Evolutionary conservation across 768 basidiomycete genomes (phyloP).

Genomic region (Glaciozyma antarctica): DNA sequence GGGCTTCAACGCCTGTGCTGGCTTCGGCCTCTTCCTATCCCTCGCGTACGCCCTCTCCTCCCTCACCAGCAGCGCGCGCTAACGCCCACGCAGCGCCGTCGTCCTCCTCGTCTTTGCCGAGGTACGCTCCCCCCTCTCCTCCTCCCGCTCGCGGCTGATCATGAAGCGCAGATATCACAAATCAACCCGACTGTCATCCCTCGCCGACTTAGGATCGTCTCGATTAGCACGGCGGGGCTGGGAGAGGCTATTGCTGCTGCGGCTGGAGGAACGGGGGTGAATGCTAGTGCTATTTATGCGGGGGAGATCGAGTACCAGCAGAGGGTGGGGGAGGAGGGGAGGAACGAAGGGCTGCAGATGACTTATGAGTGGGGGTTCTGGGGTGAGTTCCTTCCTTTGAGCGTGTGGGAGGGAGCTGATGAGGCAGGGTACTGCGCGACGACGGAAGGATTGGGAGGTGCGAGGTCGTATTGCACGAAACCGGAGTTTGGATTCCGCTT

Average conservation of each 20-base stretch:
- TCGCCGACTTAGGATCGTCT: conserved; percentile 26
- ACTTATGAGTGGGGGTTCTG: conserved; percentile 22
- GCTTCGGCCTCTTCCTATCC: too few species aligned
- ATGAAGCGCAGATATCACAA: conserved; percentile 22
- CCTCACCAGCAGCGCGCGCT: neutral
- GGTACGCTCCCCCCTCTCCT: neutral
- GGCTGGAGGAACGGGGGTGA: neutral
- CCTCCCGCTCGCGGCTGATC: neutral
- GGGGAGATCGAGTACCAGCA: neutral
- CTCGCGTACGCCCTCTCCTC: too few species aligned
- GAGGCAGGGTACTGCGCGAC: conserved; percentile 17
- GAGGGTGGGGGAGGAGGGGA: neutral
- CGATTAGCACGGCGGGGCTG: conserved; percentile 28
- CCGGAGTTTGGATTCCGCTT: conserved; percentile 7
- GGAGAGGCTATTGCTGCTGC: conserved; percentile 6
- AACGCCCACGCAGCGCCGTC: conserved; percentile 3
- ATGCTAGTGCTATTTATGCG: neutral
- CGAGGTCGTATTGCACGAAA: conserved; percentile 21
- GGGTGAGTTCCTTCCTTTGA: conserved; percentile 22
- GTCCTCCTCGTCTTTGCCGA: conserved; percentile 24
- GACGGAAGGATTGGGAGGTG: conserved; percentile 13
- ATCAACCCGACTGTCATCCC: conserved; percentile 27
- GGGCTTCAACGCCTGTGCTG: too few species aligned
- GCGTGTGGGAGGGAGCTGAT: neutral
- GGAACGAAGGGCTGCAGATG: conserved; percentile 11